phyloP scores from a whole-genome alignment of 176 grass and related monocot genomes.

The Rhipidocladum racemiflorum region DNA sequence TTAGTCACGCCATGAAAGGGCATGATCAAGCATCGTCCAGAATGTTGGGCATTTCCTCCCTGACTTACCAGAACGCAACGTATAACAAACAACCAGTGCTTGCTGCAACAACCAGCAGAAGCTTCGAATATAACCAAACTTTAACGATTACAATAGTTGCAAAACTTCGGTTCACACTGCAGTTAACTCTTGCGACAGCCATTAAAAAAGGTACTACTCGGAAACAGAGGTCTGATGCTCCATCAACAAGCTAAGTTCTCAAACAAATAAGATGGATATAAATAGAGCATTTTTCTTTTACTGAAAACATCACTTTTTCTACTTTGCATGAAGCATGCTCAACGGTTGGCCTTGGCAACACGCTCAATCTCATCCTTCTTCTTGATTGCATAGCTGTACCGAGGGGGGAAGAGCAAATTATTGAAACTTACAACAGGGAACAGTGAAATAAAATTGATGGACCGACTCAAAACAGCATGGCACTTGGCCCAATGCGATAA shows the following conservation, averaged over 20 bases:
- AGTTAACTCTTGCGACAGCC: neutral
- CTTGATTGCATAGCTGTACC: constrained; percentile 65
- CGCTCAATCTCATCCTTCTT: constrained; percentile 69
- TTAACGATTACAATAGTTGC: neutral
- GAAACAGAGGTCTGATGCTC: neutral
- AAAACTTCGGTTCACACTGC: neutral
- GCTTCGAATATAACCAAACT: neutral
- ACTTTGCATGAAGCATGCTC: neutral
- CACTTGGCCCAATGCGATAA: neutral
- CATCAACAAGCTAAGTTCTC: neutral
- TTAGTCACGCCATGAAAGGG: neutral
- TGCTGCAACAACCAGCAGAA: neutral
- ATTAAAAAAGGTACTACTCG: neutral
- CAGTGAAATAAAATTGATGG: neutral
- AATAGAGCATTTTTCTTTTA: neutral
- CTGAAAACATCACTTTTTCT: neutral
- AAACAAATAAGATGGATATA: neutral
- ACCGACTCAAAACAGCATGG: neutral
- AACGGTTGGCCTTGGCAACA: constrained; percentile 87
- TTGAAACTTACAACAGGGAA: neutral
- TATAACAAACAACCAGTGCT: neutral
- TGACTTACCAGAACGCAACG: neutral
- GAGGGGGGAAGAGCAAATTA: neutral
- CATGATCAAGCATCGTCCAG: neutral
- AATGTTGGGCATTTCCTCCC: neutral